Percentiles rank a stretch among this genome's conserved stretches.
Evolutionary conservation across 768 basidiomycete genomes (phyloP).

Genomic region (Butyriboletus loyo): DNA sequence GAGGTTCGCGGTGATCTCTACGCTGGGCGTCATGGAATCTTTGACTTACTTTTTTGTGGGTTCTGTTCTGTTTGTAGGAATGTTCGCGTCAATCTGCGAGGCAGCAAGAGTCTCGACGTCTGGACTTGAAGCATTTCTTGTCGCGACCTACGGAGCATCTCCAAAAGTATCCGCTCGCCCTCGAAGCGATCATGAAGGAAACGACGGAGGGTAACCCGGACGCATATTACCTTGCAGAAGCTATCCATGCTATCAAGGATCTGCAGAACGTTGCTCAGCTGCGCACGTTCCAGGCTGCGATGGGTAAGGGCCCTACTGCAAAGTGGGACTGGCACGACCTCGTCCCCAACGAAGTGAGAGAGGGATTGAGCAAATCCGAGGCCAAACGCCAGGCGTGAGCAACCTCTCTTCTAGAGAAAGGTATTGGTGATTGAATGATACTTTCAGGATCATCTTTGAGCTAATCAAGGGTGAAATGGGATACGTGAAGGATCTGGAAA

Average conservation of each 20-base stretch:
- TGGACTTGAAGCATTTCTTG: conserved; percentile 63
- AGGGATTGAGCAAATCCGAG: conserved; percentile 66
- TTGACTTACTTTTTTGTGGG: conserved; percentile 2
- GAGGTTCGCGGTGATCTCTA: conserved; percentile 51
- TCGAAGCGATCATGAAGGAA: conserved; percentile 84
- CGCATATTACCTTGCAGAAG: conserved; percentile 76
- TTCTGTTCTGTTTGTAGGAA: conserved; percentile 9
- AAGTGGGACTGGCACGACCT: conserved; percentile 93
- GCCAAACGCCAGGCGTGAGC: conserved; percentile 82
- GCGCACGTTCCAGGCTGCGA: conserved; percentile 86
- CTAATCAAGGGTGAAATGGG: conserved; percentile 95
- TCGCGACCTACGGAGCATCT: conserved; percentile 61
- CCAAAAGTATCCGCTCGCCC: conserved; percentile 68
- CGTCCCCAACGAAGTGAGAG: conserved; percentile 63
- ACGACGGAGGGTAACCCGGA: conserved; percentile 82
- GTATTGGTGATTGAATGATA: not conserved
- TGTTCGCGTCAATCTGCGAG: conserved; percentile 44
- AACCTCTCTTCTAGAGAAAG: not conserved
- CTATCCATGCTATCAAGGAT: conserved; percentile 79
- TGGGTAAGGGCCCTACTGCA: conserved; percentile 73
- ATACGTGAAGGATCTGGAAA: conserved; percentile 89
- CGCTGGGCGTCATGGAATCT: too few species aligned
- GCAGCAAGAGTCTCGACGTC: conserved; percentile 53
- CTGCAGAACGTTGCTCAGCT: conserved; percentile 80
- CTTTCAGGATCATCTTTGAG: conserved; percentile 81